These are phyloP conservation scores for Hypomontagnella submonticulosa DNA, from an alignment of 495 filamentous ascomycete species.

Conservation along the genomic window DNA sequence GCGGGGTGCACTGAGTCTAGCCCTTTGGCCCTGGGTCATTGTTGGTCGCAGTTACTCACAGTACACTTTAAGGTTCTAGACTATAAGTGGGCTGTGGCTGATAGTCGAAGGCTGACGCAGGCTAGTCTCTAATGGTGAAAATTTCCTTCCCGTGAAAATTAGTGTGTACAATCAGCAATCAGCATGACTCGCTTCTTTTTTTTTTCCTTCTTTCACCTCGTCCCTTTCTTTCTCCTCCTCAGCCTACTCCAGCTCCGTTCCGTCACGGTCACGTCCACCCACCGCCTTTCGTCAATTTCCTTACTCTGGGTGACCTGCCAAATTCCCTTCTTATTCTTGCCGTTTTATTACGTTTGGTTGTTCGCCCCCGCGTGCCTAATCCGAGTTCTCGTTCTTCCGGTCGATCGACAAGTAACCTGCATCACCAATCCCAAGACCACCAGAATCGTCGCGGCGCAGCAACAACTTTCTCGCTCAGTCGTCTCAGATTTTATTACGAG, in stretches of 20 bases:
- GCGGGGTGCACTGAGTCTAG: no score
- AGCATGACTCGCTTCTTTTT: slow-evolving; percentile 38
- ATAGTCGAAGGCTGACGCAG: not conserved
- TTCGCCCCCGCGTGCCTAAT: slow-evolving; percentile 28
- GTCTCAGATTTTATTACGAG: slow-evolving; percentile 16
- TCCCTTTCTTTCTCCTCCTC: slow-evolving; percentile 41
- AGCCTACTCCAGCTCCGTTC: slow-evolving; percentile 51
- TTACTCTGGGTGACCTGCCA: slow-evolving; percentile 51
- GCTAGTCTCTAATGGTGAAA: slow-evolving; percentile 25
- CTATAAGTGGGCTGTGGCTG: slow-evolving; percentile 27
- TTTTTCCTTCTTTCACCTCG: slow-evolving; percentile 47
- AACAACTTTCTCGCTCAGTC: slow-evolving; percentile 13
- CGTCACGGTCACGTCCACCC: slow-evolving; percentile 49
- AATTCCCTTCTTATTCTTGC: slow-evolving; percentile 52
- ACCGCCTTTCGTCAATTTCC: slow-evolving; percentile 52
- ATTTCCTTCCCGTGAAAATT: slow-evolving; percentile 9
- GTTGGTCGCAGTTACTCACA: no score
- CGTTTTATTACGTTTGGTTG: slow-evolving; percentile 47
- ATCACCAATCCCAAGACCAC: slow-evolving; percentile 14
- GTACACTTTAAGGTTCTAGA: no score
- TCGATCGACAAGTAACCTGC: slow-evolving; percentile 17
- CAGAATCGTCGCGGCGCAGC: slow-evolving; percentile 24
- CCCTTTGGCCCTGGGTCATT: no score
- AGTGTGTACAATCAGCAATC: slow-evolving; percentile 7
- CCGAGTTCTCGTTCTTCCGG: slow-evolving; percentile 10